Evolutionary conservation across 73 alveolate species (phyloP).

Genomic region (Stentor coeruleus): DNA sequence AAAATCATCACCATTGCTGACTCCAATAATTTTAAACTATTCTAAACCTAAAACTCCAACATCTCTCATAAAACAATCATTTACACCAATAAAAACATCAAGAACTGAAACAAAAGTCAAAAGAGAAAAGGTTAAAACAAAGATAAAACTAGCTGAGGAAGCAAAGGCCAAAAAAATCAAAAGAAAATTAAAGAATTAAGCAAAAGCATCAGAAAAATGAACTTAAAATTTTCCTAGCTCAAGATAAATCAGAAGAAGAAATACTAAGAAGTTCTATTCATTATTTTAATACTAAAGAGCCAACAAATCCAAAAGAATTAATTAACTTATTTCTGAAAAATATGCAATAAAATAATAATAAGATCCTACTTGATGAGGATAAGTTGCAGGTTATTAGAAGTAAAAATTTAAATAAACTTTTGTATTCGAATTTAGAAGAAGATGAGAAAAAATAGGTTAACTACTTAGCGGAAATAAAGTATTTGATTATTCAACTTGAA

Average conservation of each 20-base stretch:
- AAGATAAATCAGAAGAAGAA: background rate
- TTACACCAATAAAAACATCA: no score
- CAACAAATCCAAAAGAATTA: no score
- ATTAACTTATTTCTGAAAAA: no score
- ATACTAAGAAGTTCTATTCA: no score
- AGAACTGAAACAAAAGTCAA: background rate
- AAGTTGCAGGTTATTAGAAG: background rate
- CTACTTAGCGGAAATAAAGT: background rate
- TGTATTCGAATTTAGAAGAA: background rate
- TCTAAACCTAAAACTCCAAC: background rate
- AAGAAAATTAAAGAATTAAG: no score
- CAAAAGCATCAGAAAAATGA: no score
- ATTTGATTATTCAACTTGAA: background rate
- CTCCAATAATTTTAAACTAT: background rate
- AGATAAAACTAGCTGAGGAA: no score
- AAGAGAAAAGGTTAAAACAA: background rate
- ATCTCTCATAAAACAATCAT: background rate
- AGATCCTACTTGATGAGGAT: background rate
- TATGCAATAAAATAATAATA: no score
- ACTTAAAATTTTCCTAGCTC: background rate
- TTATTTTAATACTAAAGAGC: no score
- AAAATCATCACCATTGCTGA: background rate
- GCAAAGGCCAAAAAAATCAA: background rate
- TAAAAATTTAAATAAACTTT: background rate
- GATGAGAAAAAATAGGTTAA: background rate